Evolutionary conservation across 1,284 basidiomycete genomes (phyloP), one percentile per base, ranked within the genome.

Genomic region (Ustilago sp.): DNA sequence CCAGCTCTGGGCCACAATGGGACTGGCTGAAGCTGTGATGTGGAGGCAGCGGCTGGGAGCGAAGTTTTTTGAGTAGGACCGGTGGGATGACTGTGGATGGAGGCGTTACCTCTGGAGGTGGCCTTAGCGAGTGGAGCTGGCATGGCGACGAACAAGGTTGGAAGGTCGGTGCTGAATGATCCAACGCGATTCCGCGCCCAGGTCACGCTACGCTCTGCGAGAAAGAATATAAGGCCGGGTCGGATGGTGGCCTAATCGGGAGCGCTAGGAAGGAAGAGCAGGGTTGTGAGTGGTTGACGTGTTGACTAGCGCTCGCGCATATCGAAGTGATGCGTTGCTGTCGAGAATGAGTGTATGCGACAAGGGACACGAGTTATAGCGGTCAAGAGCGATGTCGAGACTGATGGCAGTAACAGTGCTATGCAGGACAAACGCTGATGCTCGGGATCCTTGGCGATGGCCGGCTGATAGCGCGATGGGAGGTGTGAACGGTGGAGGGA

Each of bases 1-100:
- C 41, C 63, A 51, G 60, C 63, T n/a, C 52, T 60, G 12, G 74
- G 74, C 74, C 74, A 76, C 6, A 68, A 71, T 12, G 74, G 74
- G 15, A 71, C 68, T 15, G 74, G 63, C 17, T 76, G 68, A 52
- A 76, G 65, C 39, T 76, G 74, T 2, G 74, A 71, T 17, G 74
- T 76, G 39, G 74, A 76, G 8, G 74, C 68, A 13, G 65, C 39
- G 8, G 54, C 36, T 13, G 74, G 56, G 11, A 53, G 57, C 17
- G 65, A 62, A 28, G 71, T 17, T 50, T 68, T 63, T 36, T 76
- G 61, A 45, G 48, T 34, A 13, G 58, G 50, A n/a, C 51, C 65
- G 15, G 58, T 50, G 2, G 74, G 65, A 36, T 72, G 68, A 53
- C 74, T 76, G 15, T 76, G 74, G 39, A 68, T 68, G 53, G 74